Evolutionary conservation across 345 rosid species (phyloP), one percentile per base, ranked within the genome.

Genomic region (Mallotus nudiflorus): DNA sequence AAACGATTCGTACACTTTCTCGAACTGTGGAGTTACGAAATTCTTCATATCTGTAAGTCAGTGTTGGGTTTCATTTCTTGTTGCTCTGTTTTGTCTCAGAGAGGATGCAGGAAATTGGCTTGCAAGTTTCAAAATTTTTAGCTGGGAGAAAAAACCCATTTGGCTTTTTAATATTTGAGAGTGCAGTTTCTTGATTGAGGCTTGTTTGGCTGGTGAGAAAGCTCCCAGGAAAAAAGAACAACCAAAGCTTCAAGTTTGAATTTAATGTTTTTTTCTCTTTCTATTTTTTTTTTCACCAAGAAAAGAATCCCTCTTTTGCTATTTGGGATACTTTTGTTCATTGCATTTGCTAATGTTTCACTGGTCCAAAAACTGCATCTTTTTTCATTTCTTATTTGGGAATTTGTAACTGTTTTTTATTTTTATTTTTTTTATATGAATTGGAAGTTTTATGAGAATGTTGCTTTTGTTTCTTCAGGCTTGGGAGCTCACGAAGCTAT

Each of bases 1-100:
- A 39, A 20, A 25, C 60, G 42, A 46, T 74, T 75, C 85, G 86
- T 19, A 46, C 81, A 44, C 57, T 86, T 50, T 67, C 73, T 20
- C 70, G 76, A 58, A 29, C 76, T 46, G 12, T 81, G 71, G 80
- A 75, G 74, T 1, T 69, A 66, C 75, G 53, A 59, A 83, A 85
- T 68, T 78, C 81, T 73, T 75, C 84, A 2, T 39, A 62, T 56
- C 75, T 85, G 96, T 92, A 75, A 85, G 97, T 81, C 27, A 15
- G 61, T 27, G 5, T 58, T n/a, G n/a, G n/a, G n/a, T 18, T 33
- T 49, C 46, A 28, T 73, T 70, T 70, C 57, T 55, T 58, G 33
- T 8, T 68, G 7, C 60, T 51, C 22, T 66, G 71, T 74, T 81
- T 65, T 59, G 79, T 69, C 77, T 42, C 42, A 7, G 7, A 49